Conservation (phyloP, 2,329 filamentous ascomycete genomes). For the Talaromyces funiculosus region DNA sequence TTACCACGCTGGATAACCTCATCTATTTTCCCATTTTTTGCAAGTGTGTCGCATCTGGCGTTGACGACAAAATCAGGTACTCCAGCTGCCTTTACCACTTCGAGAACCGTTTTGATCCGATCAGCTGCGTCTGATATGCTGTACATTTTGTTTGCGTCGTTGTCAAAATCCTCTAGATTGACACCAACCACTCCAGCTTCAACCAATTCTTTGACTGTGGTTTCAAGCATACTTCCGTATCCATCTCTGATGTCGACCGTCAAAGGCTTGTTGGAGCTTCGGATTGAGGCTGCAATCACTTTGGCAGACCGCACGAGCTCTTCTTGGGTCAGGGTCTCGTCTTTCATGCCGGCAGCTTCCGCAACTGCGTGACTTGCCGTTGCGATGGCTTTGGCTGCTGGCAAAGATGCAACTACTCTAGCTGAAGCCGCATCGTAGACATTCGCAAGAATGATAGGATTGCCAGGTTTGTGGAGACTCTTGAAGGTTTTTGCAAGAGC, state of each 20-base stretch:
- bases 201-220: conserved; percentile 44
- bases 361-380: conserved; percentile 51
- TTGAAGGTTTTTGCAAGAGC: not conserved
- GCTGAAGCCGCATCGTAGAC: not conserved
- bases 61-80: conserved; percentile 54
- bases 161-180: conserved; percentile 55
- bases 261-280: conserved; percentile 39
- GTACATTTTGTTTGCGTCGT: conserved; percentile 25
- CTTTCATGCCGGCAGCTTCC: conserved; percentile 39
- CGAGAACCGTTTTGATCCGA: conserved; percentile 27
- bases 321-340: conserved; percentile 47
- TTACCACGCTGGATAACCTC: conserved; percentile 52
- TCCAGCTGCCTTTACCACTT: conserved; percentile 42
- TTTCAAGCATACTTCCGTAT: conserved; percentile 46
- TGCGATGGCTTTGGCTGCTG: conserved; percentile 38
- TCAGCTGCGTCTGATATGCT: not conserved
- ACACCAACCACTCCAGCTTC: conserved; percentile 50
- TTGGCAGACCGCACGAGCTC: conserved; percentile 48
- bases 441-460: not conserved
- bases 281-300: conserved; percentile 41
- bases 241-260: conserved; percentile 59
- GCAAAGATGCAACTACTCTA: not conserved
- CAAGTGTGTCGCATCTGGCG: conserved; percentile 51
- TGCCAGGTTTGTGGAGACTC: not conserved
- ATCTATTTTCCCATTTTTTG: conserved; percentile 38